Evolutionary conservation across 169 alveolate species (phyloP).

Genomic region (Eimeria necatrix): DNA sequence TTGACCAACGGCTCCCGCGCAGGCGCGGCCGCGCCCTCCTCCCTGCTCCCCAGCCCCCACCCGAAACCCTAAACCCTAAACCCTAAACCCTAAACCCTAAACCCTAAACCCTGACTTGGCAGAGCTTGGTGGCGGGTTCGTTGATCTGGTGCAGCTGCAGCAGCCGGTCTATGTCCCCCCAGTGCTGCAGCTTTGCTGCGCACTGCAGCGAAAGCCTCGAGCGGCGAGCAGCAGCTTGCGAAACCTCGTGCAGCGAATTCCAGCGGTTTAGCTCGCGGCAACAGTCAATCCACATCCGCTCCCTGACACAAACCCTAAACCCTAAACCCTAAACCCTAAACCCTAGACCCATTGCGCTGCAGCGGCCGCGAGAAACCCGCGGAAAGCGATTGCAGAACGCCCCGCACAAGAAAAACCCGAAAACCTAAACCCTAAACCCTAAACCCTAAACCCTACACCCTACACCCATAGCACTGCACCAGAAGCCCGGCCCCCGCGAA

Average conservation of each 20-base stretch:
- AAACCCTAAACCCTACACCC: neutral
- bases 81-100: neutral
- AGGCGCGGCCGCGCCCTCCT: neutral
- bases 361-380: too few relatives aligned
- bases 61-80: neutral
- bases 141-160: constrained; percentile 58
- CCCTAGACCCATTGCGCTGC: too few relatives aligned
- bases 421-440: too few relatives aligned
- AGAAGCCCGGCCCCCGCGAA: neutral
- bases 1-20: neutral
- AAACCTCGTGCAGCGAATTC: constrained; percentile 85
- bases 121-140: constrained; percentile 68
- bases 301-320: constrained; percentile 41
- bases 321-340: constrained; percentile 24
- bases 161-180: constrained; percentile 83
- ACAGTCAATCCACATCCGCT: constrained; percentile 54
- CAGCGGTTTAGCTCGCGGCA: constrained; percentile 83
- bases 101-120: constrained; percentile 13
- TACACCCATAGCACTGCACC: neutral
- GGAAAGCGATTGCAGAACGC: too few relatives aligned
- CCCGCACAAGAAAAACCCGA: too few relatives aligned
- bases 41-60: neutral
- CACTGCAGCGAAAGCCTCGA: constrained; percentile 85
- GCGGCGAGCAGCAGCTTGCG: constrained; percentile 76
- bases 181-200: constrained; percentile 85